Evolutionary conservation across 2,329 filamentous ascomycete species (phyloP), one percentile per base, ranked within the genome.

Genomic region (Neonectria ditissima): DNA sequence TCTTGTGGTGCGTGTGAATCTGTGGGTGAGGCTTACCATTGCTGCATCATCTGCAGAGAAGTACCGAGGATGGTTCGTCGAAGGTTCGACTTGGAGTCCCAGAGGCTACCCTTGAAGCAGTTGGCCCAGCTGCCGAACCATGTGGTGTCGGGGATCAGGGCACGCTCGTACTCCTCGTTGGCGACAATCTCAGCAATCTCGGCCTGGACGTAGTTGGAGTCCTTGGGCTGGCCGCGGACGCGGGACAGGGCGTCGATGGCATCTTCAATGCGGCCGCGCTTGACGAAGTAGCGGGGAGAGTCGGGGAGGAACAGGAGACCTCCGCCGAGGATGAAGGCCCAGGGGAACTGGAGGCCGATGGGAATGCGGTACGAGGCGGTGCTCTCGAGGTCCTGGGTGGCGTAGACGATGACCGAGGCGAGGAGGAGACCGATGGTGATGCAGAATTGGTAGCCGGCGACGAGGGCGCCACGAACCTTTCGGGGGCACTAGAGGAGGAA

Each of bases 171-270:
- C 80, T 92, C 92, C 80, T 95, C 88, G 84, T 97, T 97, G 83
- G 93, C 93, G 63, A 96, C 86, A 69, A 97, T 93, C 82, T 97
- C 93, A 45, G 91, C 87, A 48, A 97, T 85, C 81, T 97, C 93
- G 65, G 87, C 82, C 80, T 91, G 88, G 80, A 97, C 90, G 78
- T 88, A 94, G 66, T 91, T 86, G 22, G 91, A 94, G 58, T 91
- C 87, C 56, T 80, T 74, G 52, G 90, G 85, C 81, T 97, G 91
- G 65, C 91, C 92, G 76, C 93, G 92, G 32, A 97, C 87, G 62
- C 84, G 86, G 61, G 87, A 80, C 7, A 97, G 86, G 13, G 88
- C 81, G 1, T 79, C 65, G 63, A 89, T 85, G 34, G 93, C 93
- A 60, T 84, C 76, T 44, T 90, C 87, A 55, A 93, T 83, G 65